Base-by-base conservation (phyloP, 805 yeast species). In the Saturnispora kantuleensis region DNA sequence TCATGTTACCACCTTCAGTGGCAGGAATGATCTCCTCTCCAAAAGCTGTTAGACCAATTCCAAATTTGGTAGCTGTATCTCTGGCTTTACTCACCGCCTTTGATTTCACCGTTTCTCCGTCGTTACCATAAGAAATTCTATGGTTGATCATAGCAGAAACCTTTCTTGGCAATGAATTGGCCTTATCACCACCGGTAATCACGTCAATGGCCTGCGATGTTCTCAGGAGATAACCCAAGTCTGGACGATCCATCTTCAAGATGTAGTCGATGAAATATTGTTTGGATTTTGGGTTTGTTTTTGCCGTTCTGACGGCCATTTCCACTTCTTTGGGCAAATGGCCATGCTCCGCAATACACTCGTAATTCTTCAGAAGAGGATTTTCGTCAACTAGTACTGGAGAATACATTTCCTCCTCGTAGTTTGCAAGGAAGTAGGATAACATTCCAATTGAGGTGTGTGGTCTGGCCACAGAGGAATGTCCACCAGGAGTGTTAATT, bases 391-490 rank as follows among this genome's bases (percentile, higher is more conserved):
- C 62, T 34, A 84, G 59, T 10, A 64, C 50, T 1, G 79, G 67
- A 17, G 63, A 56, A 53, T 66, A 79, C 9, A 79, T 81, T 47
- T 74, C 71, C 10, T 60, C 57, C 59, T 87, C 95, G 32, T 85
- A 65, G 16, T 58, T 51, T 10, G 66, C 59, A 10, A 80, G 67
- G 45, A 84, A 64, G 46, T 80, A 77, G 2, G 86, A 69, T 41
- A 79, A 66, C 35, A 84, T 71, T 10, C 93, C 95, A 62, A 86
- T 83, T 2, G 82, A 72, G 5, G 94, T 84, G 56, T 85, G 94
- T 40, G 76, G 81, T 13, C 75, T 77, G 10, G 81, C 80, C 30
- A 71, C 58, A 1, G 79, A 74, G 0, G 81, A 73, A 50, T 76
- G 81, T 1, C 81, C 81, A 37, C 81, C 81, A 5, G 71, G 73